Conservation (phyloP, 2,329 filamentous ascomycete species). For the Ophiocordyceps camponoti-saundersi region DNA sequence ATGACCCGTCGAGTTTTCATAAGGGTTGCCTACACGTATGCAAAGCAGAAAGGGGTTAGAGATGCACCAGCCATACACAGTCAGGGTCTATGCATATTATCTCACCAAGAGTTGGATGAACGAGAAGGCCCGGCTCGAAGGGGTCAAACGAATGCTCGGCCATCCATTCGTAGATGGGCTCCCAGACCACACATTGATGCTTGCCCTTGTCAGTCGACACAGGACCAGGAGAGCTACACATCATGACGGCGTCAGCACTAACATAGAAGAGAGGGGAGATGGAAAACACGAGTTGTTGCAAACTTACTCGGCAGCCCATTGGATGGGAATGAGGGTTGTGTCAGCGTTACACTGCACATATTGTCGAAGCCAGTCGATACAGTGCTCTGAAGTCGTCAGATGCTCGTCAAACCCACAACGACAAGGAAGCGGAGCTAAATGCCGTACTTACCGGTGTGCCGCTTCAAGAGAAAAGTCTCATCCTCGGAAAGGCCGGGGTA, state of each 20-base stretch:
- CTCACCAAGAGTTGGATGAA: not conserved
- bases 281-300: not conserved
- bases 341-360: constrained; percentile 1
- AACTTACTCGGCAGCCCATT: not conserved
- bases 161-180: constrained; percentile 1
- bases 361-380: constrained; percentile 1
- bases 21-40: not conserved
- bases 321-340: constrained; percentile 1
- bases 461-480: not conserved
- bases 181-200: constrained; percentile 1
- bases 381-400: constrained; percentile 1
- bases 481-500: not conserved
- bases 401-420: too few relatives aligned
- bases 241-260: not conserved
- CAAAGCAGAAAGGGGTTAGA: too few relatives aligned
- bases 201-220: not conserved
- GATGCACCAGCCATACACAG: too few relatives aligned
- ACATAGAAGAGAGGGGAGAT: not conserved
- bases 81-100: too few relatives aligned
- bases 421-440: not conserved
- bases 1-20: not conserved
- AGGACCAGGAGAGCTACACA: not conserved
- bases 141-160: constrained; percentile 1
- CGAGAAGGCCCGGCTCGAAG: not conserved
- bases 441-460: not conserved